Percentiles rank a stretch among this genome's conserved stretches.
Conservation (phyloP, 2,329 filamentous ascomycete genomes). For the Bipolaris victoriae region DNA sequence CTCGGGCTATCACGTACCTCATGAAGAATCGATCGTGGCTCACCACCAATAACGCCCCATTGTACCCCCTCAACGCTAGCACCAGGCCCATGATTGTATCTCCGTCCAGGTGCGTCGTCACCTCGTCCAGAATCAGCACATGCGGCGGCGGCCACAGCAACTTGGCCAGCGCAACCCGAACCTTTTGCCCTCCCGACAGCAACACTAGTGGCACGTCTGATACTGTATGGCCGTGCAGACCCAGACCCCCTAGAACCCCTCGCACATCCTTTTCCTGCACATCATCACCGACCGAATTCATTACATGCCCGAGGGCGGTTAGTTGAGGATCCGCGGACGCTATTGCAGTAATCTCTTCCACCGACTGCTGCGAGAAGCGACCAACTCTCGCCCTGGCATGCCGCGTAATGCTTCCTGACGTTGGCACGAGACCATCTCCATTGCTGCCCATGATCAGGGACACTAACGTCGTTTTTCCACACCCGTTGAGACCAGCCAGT, state of each 20-base stretch:
- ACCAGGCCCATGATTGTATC: slow-evolving; percentile 77
- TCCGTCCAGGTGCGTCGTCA: slow-evolving; percentile 84
- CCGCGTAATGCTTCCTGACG: slow-evolving; percentile 65
- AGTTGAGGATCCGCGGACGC: slow-evolving; percentile 60
- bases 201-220: slow-evolving; percentile 75
- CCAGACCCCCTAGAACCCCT: slow-evolving; percentile 70
- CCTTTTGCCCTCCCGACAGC: slow-evolving; percentile 78
- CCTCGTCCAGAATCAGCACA: slow-evolving; percentile 77
- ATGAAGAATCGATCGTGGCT: slow-evolving; percentile 86
- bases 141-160: slow-evolving; percentile 74
- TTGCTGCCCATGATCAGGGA: slow-evolving; percentile 67
- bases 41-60: slow-evolving; percentile 76
- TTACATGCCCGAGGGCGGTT: slow-evolving; percentile 70
- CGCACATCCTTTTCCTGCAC: slow-evolving; percentile 72
- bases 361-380: slow-evolving; percentile 81
- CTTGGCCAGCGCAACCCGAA: slow-evolving; percentile 68
- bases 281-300: slow-evolving; percentile 58
- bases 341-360: slow-evolving; percentile 68
- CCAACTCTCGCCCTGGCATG: slow-evolving; percentile 74
- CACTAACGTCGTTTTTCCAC: slow-evolving; percentile 81
- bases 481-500: slow-evolving; percentile 78
- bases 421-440: slow-evolving; percentile 55
- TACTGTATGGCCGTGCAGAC: slow-evolving; percentile 71
- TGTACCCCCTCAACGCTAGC: slow-evolving; percentile 69
- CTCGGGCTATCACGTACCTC: slow-evolving; percentile 47